Base-by-base conservation (phyloP, 257 asterid genomes). In the Coffea eugenioides region DNA sequence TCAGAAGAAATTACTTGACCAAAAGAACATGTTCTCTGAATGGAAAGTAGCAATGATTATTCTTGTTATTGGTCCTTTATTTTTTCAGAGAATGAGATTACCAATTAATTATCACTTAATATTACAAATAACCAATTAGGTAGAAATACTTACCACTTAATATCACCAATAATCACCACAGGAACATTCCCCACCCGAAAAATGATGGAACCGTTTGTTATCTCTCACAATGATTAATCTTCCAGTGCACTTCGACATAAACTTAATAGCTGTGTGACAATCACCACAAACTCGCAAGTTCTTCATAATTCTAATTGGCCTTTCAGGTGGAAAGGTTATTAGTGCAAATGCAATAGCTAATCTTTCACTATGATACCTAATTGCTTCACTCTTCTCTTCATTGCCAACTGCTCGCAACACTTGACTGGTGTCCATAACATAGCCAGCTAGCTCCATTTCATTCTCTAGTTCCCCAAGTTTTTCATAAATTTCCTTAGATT, bases 321-420 rank as follows among this genome's bases (percentile, higher is more conserved):
- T 87, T 61, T 84, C 90, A 0, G 87, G 82, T 61, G 94, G 93
- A 80, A 90, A 85, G 4, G 89, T 86, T 75, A 91, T 76, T 46
- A 95, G 90, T 0, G 97, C 97, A 85, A 92, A 95, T 69, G 91
- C 97, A 87, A 95, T 93, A 36, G 99, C 99, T 71, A 93, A 81
- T 79, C 97, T 89, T 87, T 95, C 98, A 48, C 99, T 93, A 80
- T 93, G 99, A 86, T 87, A 89, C 90, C 91, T 83, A 77, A 90
- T 87, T 18, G 85, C 79, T 78, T 84, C 88, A 15, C 78, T 80
- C 82, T 91, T 93, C 91, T 92, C 98, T 70, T 87, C 95, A 34
- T 71, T 84, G 4, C 86, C 96, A 78, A 90, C 95, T 82, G 89
- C 92, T 86, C 84, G 90, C 85, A 85, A 77, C 73, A 88, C 93